Evolutionary conservation across 169 alveolate species (phyloP), one percentile per base, ranked within the genome.

Genomic region (Plasmodium adleri): DNA sequence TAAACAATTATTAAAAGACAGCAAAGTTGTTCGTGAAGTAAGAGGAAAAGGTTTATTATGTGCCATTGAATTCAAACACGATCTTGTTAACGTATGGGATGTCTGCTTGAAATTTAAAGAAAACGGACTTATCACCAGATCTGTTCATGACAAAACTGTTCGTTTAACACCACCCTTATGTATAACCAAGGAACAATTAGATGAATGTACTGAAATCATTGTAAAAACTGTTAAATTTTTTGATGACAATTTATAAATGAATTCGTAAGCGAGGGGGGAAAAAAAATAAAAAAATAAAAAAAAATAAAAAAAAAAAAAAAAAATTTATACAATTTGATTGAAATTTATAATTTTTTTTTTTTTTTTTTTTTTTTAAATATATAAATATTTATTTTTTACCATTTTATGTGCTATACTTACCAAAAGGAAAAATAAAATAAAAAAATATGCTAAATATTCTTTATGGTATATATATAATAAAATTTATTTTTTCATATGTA

Each of bases 141-240:
- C 97, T 43, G 97, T 98, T 0, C 98, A 96, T 52, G 97, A 91
- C 1, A 95, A 92, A 71, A 95, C 96, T 1, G 74, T 98, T 15
- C 97, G 99, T 63, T 92, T 98, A 47, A 94, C 98, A 3, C 99
- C 99, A 1, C 98, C 99, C 2, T 88, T 98, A 47, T 93, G 93
- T 49, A 96, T 96, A 68, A 94, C 95, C 13, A 94, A 94, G 49
- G 89, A 86, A 26, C 96, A 96, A 72, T 49, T 96, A 24, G 93
- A 89, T 49, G 95, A 94, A 20, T 97, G 97, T 9, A 43, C 88
- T 60, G 86, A 83, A 20, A 90, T 94, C 1, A 95, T 97, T 72
- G n/a, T 63, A 17, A 76, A 93, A 43, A 88, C 94, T 12, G 22
- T 96, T 62, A 72, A 83, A 54, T 78, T 85, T 15, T 83, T 92